A percentile compares a stretch with the other conserved stretches of the same genome.
Conservation (phyloP, 805 yeast genomes). For the Starmerella khaoyaiensis region DNA sequence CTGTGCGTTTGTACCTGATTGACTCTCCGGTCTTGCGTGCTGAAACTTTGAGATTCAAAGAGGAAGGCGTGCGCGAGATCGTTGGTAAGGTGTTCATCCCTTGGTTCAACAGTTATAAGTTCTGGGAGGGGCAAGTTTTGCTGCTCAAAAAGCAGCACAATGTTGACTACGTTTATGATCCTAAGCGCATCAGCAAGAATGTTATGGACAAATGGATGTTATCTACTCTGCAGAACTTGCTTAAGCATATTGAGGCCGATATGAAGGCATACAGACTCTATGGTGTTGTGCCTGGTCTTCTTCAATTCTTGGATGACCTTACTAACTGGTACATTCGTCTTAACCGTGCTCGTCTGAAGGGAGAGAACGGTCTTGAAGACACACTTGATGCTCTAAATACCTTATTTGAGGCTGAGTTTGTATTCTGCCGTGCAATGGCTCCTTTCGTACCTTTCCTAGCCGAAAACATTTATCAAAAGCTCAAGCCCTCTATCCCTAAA, state of each 20-base stretch:
- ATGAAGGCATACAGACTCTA: conserved; percentile 83
- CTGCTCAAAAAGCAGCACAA: conserved; percentile 64
- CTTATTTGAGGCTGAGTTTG: conserved; percentile 76
- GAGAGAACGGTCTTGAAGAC: conserved; percentile 76
- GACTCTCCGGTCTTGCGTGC: conserved; percentile 96
- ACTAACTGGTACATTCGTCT: conserved; percentile 99
- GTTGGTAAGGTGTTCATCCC: conserved; percentile 91
- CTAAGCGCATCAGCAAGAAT: conserved; percentile 51
- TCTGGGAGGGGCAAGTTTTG: conserved; percentile 87
- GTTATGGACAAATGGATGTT: conserved; percentile 97
- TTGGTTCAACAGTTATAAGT: conserved; percentile 97
- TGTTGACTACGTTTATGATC: conserved; percentile 60
- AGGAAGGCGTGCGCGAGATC: conserved; percentile 97
- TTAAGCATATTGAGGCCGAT: conserved; percentile 74
- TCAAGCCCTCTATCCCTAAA: conserved; percentile 41
- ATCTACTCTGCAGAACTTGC: conserved; percentile 89
- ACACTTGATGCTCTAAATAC: conserved; percentile 81
- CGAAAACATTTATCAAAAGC: conserved; percentile 71
- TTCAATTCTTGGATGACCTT: conserved; percentile 79
- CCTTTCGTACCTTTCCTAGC: conserved; percentile 96
- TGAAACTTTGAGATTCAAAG: conserved; percentile 91
- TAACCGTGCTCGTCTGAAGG: conserved; percentile 96
- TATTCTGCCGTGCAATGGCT: conserved; percentile 90
- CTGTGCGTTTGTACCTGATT: conserved; percentile 86
- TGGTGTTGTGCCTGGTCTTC: conserved; percentile 88